These are phyloP conservation scores for Cetradonia linearis DNA, from an alignment of 495 filamentous ascomycete species.

Conservation along the genomic window DNA sequence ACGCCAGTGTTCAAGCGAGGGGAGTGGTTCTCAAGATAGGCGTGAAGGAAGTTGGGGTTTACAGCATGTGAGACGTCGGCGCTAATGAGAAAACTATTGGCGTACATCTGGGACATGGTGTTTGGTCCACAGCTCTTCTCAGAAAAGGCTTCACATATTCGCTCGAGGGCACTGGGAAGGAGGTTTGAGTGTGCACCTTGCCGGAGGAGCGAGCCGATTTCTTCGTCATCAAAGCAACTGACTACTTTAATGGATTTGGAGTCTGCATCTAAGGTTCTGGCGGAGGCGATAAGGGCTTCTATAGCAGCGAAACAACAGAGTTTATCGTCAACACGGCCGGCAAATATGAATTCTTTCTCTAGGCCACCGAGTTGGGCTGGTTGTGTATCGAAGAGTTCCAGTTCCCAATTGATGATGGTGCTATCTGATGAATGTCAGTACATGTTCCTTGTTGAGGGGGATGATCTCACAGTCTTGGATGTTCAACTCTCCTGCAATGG, in stretches of 20 bases:
- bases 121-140: constrained; percentile 47
- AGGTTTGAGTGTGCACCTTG: constrained; percentile 89
- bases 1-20: constrained; percentile 86
- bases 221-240: constrained; percentile 90
- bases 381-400: constrained; percentile 91
- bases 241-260: constrained; percentile 67
- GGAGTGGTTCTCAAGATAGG: constrained; percentile 74
- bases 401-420: constrained; percentile 87
- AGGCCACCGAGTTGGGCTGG: constrained; percentile 76
- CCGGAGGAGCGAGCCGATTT: constrained; percentile 81
- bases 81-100: constrained; percentile 85
- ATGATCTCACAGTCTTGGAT: constrained; percentile 47
- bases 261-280: constrained; percentile 25
- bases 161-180: constrained; percentile 66
- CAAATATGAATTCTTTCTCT: constrained; percentile 91
- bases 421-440: constrained; percentile 26
- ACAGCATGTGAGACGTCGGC: constrained; percentile 91
- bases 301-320: constrained; percentile 90
- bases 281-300: constrained; percentile 66
- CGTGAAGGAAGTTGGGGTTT: constrained; percentile 79
- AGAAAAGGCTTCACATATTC: constrained; percentile 63
- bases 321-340: constrained; percentile 92
- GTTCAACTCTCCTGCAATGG: constrained; percentile 63
- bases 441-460: not conserved
- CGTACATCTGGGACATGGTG: constrained; percentile 70